phyloP scores from a whole-genome alignment of 2,329 filamentous ascomycete genomes.

The Fusarium graminum region DNA sequence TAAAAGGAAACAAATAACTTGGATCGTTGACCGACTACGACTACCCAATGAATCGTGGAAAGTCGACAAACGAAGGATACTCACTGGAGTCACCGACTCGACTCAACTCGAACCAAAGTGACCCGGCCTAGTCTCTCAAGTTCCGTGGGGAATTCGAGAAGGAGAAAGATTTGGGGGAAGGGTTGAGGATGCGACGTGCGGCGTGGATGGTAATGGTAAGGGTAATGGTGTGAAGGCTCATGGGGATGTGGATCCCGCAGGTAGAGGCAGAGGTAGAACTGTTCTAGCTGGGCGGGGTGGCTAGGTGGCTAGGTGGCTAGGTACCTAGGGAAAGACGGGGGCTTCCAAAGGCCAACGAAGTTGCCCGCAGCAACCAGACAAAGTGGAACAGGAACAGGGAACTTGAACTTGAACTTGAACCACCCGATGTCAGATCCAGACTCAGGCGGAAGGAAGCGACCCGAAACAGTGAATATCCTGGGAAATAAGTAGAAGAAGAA shows the following conservation, averaged over 20 bases:
- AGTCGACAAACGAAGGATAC: conserved; percentile 21
- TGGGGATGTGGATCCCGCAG: conserved; percentile 32
- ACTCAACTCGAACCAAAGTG: conserved; percentile 33
- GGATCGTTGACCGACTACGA: conserved; percentile 20
- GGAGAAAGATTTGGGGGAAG: conserved; percentile 41
- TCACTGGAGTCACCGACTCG: conserved; percentile 31
- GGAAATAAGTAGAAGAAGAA: conserved; percentile 8
- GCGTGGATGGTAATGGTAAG: conserved; percentile 33
- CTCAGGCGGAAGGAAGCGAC: conserved; percentile 34
- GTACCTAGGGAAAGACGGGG: conserved; percentile 27
- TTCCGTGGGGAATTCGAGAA: conserved; percentile 38
- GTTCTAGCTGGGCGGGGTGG: conserved; percentile 24
- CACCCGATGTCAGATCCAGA: conserved; percentile 13
- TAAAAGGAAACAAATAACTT: conserved; percentile 18
- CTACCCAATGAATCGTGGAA: conserved; percentile 12
- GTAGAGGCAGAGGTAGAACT: conserved; percentile 19
- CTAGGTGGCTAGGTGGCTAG: too few relatives aligned
- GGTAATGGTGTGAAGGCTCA: conserved; percentile 39
- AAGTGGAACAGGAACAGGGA: conserved; percentile 27
- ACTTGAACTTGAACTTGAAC: conserved; percentile 4
- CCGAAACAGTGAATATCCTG: conserved; percentile 24
- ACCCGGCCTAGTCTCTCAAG: conserved; percentile 32
- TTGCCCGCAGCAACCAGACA: conserved; percentile 49
- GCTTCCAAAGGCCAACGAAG: conserved; percentile 3
- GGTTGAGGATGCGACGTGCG: conserved; percentile 41